Evolutionary conservation across 176 grass and related monocot species (phyloP).

Genomic region (Hordeum marinum): DNA sequence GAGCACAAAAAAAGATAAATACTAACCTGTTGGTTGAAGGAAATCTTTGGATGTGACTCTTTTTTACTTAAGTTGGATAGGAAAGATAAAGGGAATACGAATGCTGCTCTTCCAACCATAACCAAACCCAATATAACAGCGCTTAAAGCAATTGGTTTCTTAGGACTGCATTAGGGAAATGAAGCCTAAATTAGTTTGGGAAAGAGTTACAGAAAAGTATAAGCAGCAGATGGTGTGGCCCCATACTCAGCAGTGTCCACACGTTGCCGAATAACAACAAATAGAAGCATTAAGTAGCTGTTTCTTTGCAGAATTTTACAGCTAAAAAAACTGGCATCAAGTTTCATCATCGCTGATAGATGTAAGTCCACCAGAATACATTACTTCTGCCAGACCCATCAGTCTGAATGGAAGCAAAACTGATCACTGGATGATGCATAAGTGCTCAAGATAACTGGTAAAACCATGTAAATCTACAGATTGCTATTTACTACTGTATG

Average conservation of each 20-base stretch:
- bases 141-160: conserved; percentile 74
- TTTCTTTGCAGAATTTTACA: background rate
- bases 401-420: background rate
- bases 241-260: too few species aligned
- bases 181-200: background rate
- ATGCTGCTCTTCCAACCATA: conserved; percentile 88
- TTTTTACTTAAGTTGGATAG: conserved; percentile 80
- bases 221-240: background rate
- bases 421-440: background rate
- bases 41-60: conserved; percentile 57
- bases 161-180: conserved; percentile 58
- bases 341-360: background rate
- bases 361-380: conserved; percentile 11
- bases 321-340: background rate
- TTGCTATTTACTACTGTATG: background rate
- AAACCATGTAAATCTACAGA: background rate
- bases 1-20: background rate
- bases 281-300: conserved; percentile 2
- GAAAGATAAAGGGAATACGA: conserved; percentile 79
- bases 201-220: background rate
- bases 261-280: conserved; percentile 9
- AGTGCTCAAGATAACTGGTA: background rate
- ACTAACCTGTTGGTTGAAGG: conserved; percentile 75
- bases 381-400: background rate
- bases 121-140: conserved; percentile 81